Conservation (phyloP, 192 early-diverging fungal genomes). For the Gaertneriomyces semiglobifer region DNA sequence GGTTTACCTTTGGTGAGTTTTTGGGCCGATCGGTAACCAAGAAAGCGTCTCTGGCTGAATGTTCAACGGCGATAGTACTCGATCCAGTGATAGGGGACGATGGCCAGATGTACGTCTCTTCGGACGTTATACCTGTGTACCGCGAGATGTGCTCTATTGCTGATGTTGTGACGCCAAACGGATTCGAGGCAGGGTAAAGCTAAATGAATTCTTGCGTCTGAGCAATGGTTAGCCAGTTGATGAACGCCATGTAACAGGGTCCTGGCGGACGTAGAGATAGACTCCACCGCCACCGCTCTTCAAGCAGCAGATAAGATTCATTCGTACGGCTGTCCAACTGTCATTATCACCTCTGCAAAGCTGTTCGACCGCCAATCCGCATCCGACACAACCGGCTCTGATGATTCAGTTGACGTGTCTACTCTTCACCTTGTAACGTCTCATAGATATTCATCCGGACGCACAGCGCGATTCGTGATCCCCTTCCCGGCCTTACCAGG, state of each 20-base stretch:
- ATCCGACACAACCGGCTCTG: background rate
- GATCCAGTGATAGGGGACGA: slow-evolving; percentile 93
- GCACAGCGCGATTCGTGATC: slow-evolving; percentile 53
- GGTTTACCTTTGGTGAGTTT: slow-evolving; percentile 51
- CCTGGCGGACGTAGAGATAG: slow-evolving; percentile 58
- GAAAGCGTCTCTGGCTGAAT: slow-evolving; percentile 9
- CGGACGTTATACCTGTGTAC: slow-evolving; percentile 75
- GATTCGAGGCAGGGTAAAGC: slow-evolving; percentile 76
- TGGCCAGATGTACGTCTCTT: slow-evolving; percentile 74
- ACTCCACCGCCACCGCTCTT: slow-evolving; percentile 48
- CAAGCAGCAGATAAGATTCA: slow-evolving; percentile 65
- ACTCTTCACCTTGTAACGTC: slow-evolving; percentile 15
- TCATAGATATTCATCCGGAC: slow-evolving; percentile 25
- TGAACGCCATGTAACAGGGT: slow-evolving; percentile 19
- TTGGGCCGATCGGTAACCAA: background rate
- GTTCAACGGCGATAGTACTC: slow-evolving; percentile 38
- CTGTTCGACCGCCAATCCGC: slow-evolving; percentile 2
- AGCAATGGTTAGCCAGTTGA: background rate
- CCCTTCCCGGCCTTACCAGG: slow-evolving; percentile 69
- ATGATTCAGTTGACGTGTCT: no score
- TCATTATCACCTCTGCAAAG: slow-evolving; percentile 75
- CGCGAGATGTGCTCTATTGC: slow-evolving; percentile 66
- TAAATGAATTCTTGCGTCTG: background rate
- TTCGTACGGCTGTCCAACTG: slow-evolving; percentile 56
- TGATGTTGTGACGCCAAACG: slow-evolving; percentile 84